These are phyloP conservation scores for Yamadazyma spencermartinsiae DNA, from an alignment of 1,139 yeast genomes.

Conservation along the genomic window DNA sequence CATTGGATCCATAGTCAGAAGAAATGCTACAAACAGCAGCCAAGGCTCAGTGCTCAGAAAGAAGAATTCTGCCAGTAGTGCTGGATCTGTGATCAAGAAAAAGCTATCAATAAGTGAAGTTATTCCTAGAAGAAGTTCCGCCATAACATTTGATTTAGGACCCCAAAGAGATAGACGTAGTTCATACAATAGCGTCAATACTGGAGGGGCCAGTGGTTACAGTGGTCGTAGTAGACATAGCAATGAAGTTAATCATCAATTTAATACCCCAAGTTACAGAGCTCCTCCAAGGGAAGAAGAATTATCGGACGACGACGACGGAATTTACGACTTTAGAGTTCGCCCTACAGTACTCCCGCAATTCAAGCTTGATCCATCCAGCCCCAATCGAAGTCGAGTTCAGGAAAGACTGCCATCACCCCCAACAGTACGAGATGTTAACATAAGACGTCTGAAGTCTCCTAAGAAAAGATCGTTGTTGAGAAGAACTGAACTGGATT, in stretches of 20 bases:
- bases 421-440: slow-evolving; percentile 12
- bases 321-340: slow-evolving; percentile 1
- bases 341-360: background rate
- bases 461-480: slow-evolving; percentile 8
- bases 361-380: background rate
- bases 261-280: background rate
- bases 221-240: background rate
- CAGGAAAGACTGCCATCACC: slow-evolving; percentile 13
- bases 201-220: background rate
- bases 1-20: slow-evolving; percentile 6
- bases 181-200: background rate
- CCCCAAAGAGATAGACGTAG: background rate
- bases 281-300: too few relatives aligned
- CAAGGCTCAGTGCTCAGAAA: background rate
- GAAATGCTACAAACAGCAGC: background rate
- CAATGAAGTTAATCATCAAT: background rate
- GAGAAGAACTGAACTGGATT: background rate
- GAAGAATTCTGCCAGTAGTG: background rate
- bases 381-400: slow-evolving; percentile 2
- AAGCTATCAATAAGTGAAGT: slow-evolving; percentile 6
- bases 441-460: slow-evolving; percentile 14
- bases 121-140: background rate
- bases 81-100: slow-evolving; percentile 1
- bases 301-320: background rate
- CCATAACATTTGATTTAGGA: slow-evolving; percentile 4